Evolutionary conservation across 139 green algal species (phyloP).

Genomic region (Haematococcus sp.): DNA sequence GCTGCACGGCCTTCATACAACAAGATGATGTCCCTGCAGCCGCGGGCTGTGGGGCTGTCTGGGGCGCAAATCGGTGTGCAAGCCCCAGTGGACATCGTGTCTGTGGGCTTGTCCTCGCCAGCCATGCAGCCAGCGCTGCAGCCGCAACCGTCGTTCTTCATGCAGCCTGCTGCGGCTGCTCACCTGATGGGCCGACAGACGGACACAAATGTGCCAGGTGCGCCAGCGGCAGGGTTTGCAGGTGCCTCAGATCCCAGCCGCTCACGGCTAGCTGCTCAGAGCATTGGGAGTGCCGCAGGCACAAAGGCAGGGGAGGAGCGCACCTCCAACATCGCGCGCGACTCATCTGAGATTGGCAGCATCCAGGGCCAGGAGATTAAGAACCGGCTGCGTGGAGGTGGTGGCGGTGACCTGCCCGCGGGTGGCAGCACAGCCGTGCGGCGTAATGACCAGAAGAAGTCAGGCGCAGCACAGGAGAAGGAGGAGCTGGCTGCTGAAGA

Average conservation of each 20-base stretch:
- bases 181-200: neutral
- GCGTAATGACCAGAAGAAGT: neutral
- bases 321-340: too few species aligned
- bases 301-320: too few species aligned
- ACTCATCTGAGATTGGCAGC: too few species aligned
- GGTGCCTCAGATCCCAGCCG: too few species aligned
- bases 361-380: conserved; percentile 20
- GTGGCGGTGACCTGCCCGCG: conserved; percentile 23
- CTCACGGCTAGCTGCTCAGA: too few species aligned
- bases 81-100: too few species aligned
- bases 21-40: too few species aligned
- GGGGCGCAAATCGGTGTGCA: too few species aligned
- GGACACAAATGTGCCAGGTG: neutral
- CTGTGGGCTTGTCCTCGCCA: neutral
- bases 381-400: conserved; percentile 38
- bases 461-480: neutral
- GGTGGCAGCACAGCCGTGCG: neutral
- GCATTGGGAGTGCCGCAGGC: too few species aligned
- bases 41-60: too few species aligned
- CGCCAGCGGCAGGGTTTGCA: too few species aligned
- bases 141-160: neutral
- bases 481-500: conserved; percentile 12
- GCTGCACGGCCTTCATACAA: too few species aligned
- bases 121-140: neutral
- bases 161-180: neutral